Conservation (phyloP, 768 basidiomycete species). For the Rhodotorula graminis region DNA sequence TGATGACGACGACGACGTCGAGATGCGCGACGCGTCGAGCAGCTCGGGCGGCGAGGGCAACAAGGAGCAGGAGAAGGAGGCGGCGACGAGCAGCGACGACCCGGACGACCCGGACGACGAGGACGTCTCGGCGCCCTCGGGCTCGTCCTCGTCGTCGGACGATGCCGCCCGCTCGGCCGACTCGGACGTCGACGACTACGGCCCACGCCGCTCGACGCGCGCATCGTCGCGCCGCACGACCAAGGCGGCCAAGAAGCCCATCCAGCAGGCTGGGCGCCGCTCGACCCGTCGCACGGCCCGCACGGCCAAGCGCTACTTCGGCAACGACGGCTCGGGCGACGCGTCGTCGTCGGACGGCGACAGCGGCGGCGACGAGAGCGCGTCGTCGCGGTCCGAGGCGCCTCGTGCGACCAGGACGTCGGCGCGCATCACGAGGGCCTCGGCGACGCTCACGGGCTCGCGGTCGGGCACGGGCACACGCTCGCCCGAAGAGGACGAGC, state of each 20-base stretch:
- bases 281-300: not conserved
- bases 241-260: not conserved
- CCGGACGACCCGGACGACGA: not conserved
- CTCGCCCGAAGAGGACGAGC: not conserved
- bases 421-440: not conserved
- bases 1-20: constrained; percentile 3
- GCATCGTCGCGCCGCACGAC: too few relatives aligned
- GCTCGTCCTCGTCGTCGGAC: not conserved
- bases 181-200: constrained; percentile 3
- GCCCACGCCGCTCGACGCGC: not conserved
- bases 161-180: not conserved
- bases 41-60: not conserved
- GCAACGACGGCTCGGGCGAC: not conserved
- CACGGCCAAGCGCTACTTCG: constrained; percentile 10
- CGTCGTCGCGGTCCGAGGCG: not conserved
- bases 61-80: constrained; percentile 5
- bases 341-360: not conserved
- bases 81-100: not conserved
- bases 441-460: not conserved
- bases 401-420: not conserved
- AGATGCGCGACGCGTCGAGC: too few relatives aligned
- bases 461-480: not conserved
- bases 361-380: not conserved
- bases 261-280: not conserved
- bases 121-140: not conserved